Evolutionary conservation across 2,329 filamentous ascomycete genomes (phyloP), one percentile per base, ranked within the genome.

Genomic region (Aspergillus terreus): DNA sequence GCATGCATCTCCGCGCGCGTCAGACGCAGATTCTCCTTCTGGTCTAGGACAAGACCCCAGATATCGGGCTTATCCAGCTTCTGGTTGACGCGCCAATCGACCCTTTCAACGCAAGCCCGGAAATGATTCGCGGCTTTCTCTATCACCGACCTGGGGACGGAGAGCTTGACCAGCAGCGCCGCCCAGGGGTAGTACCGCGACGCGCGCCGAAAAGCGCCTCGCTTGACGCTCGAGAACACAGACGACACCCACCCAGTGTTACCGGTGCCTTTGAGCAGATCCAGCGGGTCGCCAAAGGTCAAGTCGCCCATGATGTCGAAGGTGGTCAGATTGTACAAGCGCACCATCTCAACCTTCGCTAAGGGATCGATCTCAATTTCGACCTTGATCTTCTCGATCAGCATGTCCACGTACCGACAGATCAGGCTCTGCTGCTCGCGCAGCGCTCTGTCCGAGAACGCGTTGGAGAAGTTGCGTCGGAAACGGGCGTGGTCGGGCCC

Each of bases 381-480:
- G n/a, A n/a, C n/a, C n/a, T n/a, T 48, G 3, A 66, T 50, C 33
- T 55, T 58, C 2, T 58, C 48, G 4, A 66, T 56, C 12, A 71
- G 51, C 38, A 64, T 53, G 44, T 70, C 60, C 4, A 61, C 63
- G 40, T 71, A 69, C 6, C 49, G 48, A 7, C 62, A 57, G 23
- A 74, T 58, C 1, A 72, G 58, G 1, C 56, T 47, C 49, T 73
- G 67, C 49, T 74, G 66, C 40, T 66, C 63, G 3, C 53, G 49
- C 2, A 73, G 56, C 1, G 68, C 68, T 17, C 59, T 60, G 14
- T 66, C 65, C 4, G 69, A 71, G 53, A 73, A 72, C 1, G 67
- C 68, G 42, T 68, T 62, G 15, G 65, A 56, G 11, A 73, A 53
- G 3, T 70, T 55, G 27, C 62, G 62, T n/a, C 69, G 63, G 46